Evolutionary conservation across 2,329 filamentous ascomycete species (phyloP).

Genomic region (Venturia carpophila): DNA sequence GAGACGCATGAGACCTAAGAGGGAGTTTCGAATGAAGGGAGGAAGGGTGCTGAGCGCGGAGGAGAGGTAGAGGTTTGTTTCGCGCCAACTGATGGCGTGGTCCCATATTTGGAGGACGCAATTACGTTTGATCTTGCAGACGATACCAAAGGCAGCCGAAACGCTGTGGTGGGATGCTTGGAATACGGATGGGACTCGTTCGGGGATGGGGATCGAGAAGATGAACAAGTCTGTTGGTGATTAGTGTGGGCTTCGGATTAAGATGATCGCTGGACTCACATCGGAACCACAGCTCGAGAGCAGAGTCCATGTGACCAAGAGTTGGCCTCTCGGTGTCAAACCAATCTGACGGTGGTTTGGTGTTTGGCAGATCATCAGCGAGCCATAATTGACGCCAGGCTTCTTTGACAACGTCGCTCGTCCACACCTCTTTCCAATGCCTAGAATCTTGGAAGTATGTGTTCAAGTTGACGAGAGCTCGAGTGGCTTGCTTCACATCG

Average conservation of each 20-base stretch:
- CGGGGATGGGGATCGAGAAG: slow-evolving; percentile 50
- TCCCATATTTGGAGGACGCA: slow-evolving; percentile 58
- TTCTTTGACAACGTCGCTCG: slow-evolving; percentile 39
- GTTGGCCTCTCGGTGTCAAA: slow-evolving; percentile 40
- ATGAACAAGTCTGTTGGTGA: slow-evolving; percentile 40
- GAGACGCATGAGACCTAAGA: slow-evolving; percentile 35
- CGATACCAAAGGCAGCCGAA: slow-evolving; percentile 52
- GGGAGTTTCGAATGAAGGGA: slow-evolving; percentile 34
- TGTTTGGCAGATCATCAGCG: slow-evolving; percentile 37
- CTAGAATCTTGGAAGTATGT: slow-evolving; percentile 38
- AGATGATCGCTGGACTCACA: slow-evolving; percentile 25
- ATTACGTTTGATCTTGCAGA: slow-evolving; percentile 53
- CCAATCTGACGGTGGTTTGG: slow-evolving; percentile 37
- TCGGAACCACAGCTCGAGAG: slow-evolving; percentile 41
- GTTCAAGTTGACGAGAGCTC: slow-evolving; percentile 36
- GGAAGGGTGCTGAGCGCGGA: slow-evolving; percentile 36
- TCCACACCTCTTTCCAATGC: slow-evolving; percentile 42
- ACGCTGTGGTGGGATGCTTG: slow-evolving; percentile 57
- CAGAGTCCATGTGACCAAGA: slow-evolving; percentile 39
- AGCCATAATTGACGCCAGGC: slow-evolving; percentile 41
- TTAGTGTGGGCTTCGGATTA: background rate
- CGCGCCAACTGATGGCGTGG: slow-evolving; percentile 55
- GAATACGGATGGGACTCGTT: slow-evolving; percentile 51
- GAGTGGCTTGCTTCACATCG: slow-evolving; percentile 35
- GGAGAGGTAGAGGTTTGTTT: slow-evolving; percentile 38